Base-by-base conservation (phyloP, 345 rosid genomes). In the Populus nigra region DNA sequence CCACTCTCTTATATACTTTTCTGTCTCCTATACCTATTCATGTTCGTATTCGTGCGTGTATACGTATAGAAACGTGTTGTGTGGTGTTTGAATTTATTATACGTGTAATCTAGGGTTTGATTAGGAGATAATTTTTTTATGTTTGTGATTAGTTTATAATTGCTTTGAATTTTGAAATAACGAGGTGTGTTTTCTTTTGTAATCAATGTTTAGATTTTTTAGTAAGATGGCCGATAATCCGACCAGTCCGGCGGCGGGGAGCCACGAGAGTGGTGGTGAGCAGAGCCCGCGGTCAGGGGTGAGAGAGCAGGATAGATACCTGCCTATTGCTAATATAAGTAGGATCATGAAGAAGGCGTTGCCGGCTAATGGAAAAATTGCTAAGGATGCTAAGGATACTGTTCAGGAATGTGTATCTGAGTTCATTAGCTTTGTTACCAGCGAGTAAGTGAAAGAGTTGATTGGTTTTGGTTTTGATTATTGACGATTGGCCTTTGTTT, bases 391-490 rank as follows among this genome's bases (percentile, higher is more conserved):
- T 8, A 90, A 88, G 74, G 93, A 88, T 16, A 90, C 91, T 25
- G 93, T 88, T 15, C 93, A 90, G 75, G 93, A 90, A 81, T 90
- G 93, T 68, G 93, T 90, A 43, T 90, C 93, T 57, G 93, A 90
- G 86, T 90, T 90, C 68, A 87, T 90, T 81, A 88, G 91, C 84
- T 90, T 87, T 85, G 76, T 90, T 73, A 88, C 93, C 71, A 87
- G 93, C 90, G 93, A 90, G 92, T 89, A 84, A 73, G 65, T 23
- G 12, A 59, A 23, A 59, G 29, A n/a, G 65, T 9, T 57, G 27
- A 31, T 41, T 67, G 22, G 5, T 25, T 69, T 59, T 69, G 61
- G 27, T 59, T 77, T 10, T 67, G 25, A 38, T 13, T 77, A 47
- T 69, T 70, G 3, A 13, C 1, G 17, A 35, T 59, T 72, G 74